Conservation (phyloP, 345 rosid genomes). For the Melaleuca alternifolia region DNA sequence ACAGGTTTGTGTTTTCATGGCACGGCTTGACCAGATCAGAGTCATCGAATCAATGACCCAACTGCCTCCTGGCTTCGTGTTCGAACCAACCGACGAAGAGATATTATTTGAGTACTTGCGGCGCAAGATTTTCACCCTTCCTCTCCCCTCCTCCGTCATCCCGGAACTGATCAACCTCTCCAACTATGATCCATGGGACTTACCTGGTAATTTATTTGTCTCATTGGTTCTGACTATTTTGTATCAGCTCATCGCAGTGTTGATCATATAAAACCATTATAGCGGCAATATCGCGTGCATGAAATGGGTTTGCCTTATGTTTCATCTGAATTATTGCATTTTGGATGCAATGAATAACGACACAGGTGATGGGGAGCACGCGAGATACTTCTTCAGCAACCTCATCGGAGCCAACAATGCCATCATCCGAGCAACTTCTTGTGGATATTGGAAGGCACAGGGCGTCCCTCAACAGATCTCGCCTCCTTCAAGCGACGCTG, state of each 20-base stretch:
- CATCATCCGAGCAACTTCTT: not conserved
- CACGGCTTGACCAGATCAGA: not conserved
- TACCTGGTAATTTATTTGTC: not conserved
- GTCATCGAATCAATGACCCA: not conserved
- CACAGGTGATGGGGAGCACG: not conserved
- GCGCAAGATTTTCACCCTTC: not conserved
- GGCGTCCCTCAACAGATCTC: not conserved
- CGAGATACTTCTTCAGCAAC: not conserved
- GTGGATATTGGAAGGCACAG: not conserved
- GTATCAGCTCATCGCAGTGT: not conserved
- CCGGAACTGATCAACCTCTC: not conserved
- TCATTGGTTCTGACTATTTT: too few species aligned
- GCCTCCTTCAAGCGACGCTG: not conserved
- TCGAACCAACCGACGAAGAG: conserved; percentile 7
- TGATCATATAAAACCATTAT: not conserved
- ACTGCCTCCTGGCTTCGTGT: conserved; percentile 4
- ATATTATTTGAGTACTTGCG: not conserved
- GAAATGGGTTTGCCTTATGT: not conserved
- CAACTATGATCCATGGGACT: conserved; percentile 1
- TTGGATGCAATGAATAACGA: not conserved
- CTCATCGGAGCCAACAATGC: not conserved
- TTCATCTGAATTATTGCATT: not conserved
- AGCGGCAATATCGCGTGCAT: not conserved
- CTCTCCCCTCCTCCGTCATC: conserved; percentile 4
- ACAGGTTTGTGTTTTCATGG: not conserved